Conservation (phyloP, 2,329 filamentous ascomycete species). For the Zopfia rhizophila region DNA sequence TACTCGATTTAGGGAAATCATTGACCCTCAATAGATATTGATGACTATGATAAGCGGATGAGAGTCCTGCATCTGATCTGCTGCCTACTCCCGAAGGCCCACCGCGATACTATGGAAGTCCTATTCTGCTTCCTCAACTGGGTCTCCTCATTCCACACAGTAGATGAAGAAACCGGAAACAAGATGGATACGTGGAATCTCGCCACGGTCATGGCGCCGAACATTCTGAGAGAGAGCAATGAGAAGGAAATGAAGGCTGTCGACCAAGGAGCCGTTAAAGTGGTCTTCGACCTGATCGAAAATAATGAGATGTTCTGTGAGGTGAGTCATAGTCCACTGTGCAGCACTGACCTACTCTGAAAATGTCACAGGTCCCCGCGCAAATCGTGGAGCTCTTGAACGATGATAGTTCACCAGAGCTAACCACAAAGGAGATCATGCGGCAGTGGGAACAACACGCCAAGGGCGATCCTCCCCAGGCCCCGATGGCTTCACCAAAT, state of each 20-base stretch:
- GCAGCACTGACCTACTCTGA: constrained; percentile 22
- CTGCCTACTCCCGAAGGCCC: constrained; percentile 89
- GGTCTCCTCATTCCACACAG: constrained; percentile 95
- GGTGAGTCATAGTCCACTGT: constrained; percentile 66
- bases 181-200: constrained; percentile 99
- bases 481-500: constrained; percentile 51
- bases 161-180: constrained; percentile 95
- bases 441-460: constrained; percentile 89
- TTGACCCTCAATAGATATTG: constrained; percentile 67
- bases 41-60: constrained; percentile 81
- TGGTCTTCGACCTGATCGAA: constrained; percentile 89
- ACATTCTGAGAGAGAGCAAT: constrained; percentile 80
- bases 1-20: too few relatives aligned
- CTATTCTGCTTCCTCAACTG: constrained; percentile 96
- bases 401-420: constrained; percentile 84
- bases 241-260: constrained; percentile 70
- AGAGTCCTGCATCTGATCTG: constrained; percentile 90
- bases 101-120: constrained; percentile 94
- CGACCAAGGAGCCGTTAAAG: constrained; percentile 92
- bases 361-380: constrained; percentile 79
- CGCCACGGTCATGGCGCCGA: constrained; percentile 95
- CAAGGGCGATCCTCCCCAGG: constrained; percentile 69
- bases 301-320: constrained; percentile 97
- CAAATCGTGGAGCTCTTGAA: constrained; percentile 87
- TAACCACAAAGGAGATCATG: constrained; percentile 96